Conservation (phyloP, 2,329 filamentous ascomycete genomes). For the Colletotrichum kahawae region DNA sequence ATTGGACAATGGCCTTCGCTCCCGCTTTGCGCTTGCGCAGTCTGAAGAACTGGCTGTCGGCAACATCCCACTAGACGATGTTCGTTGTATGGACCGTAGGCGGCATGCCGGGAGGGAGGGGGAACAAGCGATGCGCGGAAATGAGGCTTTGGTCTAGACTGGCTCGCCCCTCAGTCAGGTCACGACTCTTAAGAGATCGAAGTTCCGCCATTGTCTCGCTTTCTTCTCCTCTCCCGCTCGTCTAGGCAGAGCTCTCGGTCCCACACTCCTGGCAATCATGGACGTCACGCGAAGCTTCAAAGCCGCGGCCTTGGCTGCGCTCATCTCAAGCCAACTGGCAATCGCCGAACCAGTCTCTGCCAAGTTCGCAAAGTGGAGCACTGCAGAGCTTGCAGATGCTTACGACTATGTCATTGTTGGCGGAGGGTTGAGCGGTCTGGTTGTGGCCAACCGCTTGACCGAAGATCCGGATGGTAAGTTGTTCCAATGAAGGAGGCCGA, state of each 20-base stretch:
- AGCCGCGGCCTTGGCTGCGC: not conserved
- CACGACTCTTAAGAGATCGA: not conserved
- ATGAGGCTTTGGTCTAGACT: not conserved
- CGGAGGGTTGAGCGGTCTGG: constrained; percentile 38
- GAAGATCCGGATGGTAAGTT: constrained; percentile 29
- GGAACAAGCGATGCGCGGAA: not conserved
- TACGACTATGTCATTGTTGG: constrained; percentile 44
- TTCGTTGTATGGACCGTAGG: not conserved
- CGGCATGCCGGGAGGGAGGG: not conserved
- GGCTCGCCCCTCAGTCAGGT: not conserved
- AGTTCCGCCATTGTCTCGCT: not conserved
- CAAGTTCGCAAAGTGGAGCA: not conserved
- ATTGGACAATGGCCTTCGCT: not conserved
- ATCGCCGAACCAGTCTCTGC: not conserved
- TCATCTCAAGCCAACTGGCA: not conserved
- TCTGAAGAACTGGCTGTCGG: not conserved
- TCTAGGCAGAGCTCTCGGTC: not conserved
- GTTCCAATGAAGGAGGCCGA: not conserved
- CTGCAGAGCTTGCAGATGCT: not conserved
- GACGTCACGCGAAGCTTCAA: not conserved
- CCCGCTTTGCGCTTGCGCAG: not conserved
- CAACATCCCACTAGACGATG: not conserved
- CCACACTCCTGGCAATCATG: not conserved
- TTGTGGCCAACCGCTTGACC: constrained; percentile 40
- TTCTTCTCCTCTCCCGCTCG: not conserved